Evolutionary conservation across 2,329 filamentous ascomycete species (phyloP).

Genomic region (Ophiostoma populinum): DNA sequence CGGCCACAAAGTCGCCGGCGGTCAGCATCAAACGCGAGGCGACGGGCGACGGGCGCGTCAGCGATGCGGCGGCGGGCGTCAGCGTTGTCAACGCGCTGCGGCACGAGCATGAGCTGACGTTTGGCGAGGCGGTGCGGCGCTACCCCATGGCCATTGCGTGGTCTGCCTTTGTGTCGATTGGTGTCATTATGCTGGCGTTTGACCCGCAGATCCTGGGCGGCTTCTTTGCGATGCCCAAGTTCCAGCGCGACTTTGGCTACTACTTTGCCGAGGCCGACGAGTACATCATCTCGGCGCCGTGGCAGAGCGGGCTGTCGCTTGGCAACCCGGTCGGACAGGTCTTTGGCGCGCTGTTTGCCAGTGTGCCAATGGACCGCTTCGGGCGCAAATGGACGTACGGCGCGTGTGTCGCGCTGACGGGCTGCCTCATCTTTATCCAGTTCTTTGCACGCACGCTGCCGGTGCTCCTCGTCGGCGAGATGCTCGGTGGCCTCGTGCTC

Average conservation of each 20-base stretch:
- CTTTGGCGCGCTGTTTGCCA: constrained; percentile 32
- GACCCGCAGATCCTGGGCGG: constrained; percentile 5
- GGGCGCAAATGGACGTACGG: constrained; percentile 29
- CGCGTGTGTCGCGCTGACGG: constrained; percentile 25
- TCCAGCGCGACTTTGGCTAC: constrained; percentile 4
- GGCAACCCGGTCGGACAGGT: constrained; percentile 40
- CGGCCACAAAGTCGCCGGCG: not conserved
- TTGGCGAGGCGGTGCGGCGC: constrained; percentile 1
- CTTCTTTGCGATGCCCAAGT: constrained; percentile 3
- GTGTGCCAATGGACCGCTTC: constrained; percentile 27
- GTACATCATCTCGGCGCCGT: constrained; percentile 18
- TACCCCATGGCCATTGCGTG: constrained; percentile 3
- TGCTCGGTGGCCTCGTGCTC: constrained; percentile 43
- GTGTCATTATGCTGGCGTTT: constrained; percentile 7
- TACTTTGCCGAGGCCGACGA: not conserved
- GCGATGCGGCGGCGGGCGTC: not conserved
- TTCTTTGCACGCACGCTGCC: constrained; percentile 41
- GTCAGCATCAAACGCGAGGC: no score
- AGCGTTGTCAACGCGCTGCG: not conserved
- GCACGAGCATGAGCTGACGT: constrained; percentile 1
- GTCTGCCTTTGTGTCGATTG: constrained; percentile 5
- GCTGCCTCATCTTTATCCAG: constrained; percentile 40
- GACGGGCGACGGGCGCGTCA: not conserved
- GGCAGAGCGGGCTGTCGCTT: constrained; percentile 31
- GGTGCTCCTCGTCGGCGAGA: constrained; percentile 41